Conservation (phyloP, 805 yeast genomes). For the Saccharomycopsis sp. region DNA sequence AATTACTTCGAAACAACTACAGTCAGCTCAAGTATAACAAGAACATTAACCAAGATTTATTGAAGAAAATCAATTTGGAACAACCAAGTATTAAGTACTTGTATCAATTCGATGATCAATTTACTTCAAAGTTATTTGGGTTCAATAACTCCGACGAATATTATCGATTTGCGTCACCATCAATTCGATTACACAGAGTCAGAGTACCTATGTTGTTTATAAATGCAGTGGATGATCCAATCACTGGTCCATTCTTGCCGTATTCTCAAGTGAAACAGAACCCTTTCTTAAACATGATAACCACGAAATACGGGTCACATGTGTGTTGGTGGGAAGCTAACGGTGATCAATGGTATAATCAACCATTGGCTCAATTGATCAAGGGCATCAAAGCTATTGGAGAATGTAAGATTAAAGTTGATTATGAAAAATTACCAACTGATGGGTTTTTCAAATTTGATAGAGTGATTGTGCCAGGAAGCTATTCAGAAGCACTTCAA, state of each 20-base stretch:
- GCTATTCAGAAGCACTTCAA: too few species aligned
- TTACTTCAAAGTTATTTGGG: conserved; percentile 63
- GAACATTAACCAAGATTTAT: conserved; percentile 21
- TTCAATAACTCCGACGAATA: conserved; percentile 58
- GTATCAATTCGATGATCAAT: conserved; percentile 53
- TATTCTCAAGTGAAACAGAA: conserved; percentile 41
- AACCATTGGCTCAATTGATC: conserved; percentile 42
- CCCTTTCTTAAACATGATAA: conserved; percentile 52
- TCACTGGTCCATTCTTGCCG: conserved; percentile 54
- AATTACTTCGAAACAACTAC: conserved; percentile 37
- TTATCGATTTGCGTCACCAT: conserved; percentile 57
- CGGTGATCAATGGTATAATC: conserved; percentile 61
- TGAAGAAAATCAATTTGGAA: conserved; percentile 24
- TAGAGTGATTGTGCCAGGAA: conserved; percentile 7
- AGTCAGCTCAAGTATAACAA: conserved; percentile 31
- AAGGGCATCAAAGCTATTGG: conserved; percentile 29
- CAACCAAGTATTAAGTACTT: conserved; percentile 28
- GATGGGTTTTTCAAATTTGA: background rate
- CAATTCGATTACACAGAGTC: conserved; percentile 41
- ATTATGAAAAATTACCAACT: background rate
- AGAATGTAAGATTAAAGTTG: conserved; percentile 17
- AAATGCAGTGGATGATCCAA: conserved; percentile 71
- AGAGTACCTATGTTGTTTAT: conserved; percentile 58
- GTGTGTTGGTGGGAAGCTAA: conserved; percentile 64
- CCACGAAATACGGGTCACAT: conserved; percentile 73